Evolutionary conservation across 2,329 filamentous ascomycete species (phyloP).

Genomic region (Ophiostoma perfectum): DNA sequence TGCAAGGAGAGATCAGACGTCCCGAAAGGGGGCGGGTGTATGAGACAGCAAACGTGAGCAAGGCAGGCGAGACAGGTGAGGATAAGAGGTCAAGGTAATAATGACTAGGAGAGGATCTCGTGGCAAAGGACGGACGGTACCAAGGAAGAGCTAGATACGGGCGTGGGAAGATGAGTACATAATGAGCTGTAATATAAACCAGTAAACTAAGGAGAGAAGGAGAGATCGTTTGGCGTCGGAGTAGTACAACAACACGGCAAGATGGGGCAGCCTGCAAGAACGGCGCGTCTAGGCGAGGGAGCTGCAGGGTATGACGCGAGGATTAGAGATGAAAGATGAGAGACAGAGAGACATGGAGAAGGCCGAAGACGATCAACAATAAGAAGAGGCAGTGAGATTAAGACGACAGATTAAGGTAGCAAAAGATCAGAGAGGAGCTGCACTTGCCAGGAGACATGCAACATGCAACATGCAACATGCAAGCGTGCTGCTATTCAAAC

Average conservation of each 20-base stretch:
- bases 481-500: no score
- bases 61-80: conserved; percentile 2
- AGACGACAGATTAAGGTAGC: no score
- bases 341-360: background rate
- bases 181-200: background rate
- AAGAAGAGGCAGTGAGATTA: no score
- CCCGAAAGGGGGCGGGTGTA: conserved; percentile 1
- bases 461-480: no score
- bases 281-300: conserved; percentile 16
- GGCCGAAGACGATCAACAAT: background rate
- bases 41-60: background rate
- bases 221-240: background rate
- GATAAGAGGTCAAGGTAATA: background rate
- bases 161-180: background rate
- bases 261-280: conserved; percentile 6
- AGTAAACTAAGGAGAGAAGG: background rate
- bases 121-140: background rate
- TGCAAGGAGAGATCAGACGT: conserved; percentile 12
- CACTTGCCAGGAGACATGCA: no score
- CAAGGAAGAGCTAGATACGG: background rate
- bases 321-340: background rate
- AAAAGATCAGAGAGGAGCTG: no score
- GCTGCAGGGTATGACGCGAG: conserved; percentile 12
- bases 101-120: background rate
- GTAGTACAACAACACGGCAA: conserved; percentile 12